Evolutionary conservation across 345 rosid species (phyloP), one percentile per base, ranked within the genome.

Genomic region (Hibiscus tridactylites): DNA sequence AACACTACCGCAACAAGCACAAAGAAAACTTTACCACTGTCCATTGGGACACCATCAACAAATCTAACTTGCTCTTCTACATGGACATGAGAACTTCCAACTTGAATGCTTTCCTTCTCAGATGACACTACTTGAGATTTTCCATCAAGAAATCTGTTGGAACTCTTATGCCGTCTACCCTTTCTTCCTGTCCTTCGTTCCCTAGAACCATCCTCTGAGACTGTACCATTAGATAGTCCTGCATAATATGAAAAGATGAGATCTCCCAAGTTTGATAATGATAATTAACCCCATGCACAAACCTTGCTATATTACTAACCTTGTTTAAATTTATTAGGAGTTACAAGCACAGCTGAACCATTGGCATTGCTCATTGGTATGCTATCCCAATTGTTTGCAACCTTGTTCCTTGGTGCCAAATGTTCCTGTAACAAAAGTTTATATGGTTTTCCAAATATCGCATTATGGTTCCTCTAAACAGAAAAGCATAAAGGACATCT

Each of bases 81-180:
- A 9, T 73, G 57, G 28, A 71, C 76, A 65, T 68, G 71, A 65
- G 79, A 53, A 72, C 42, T 75, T 68, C 75, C 81, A 73, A 62
- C 77, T 73, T 77, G 88, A 76, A 66, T 71, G 64, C 77, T 85
- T 77, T 87, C 87, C 78, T 79, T 87, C 28, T 79, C 91, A 11
- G 83, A 81, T 56, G 80, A 74, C 75, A 56, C 2, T 6, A 61
- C 79, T 72, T 65, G 85, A 74, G 46, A 76, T 77, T 83, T 86
- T 72, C 82, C 88, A 73, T 89, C 91, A 76, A 59, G 68, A 77
- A 82, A 60, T 82, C 79, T 85, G 76, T 80, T 71, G 61, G 90
- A 84, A 81, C 77, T 85, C 82, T 79, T 95, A 71, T 87, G 93
- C 68, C 97, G 90, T 81, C 97, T 90, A 73, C 87, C 71, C 78